These are phyloP conservation scores for Colletotrichum falcatum DNA, from an alignment of 2,329 filamentous ascomycete species.

Conservation along the genomic window DNA sequence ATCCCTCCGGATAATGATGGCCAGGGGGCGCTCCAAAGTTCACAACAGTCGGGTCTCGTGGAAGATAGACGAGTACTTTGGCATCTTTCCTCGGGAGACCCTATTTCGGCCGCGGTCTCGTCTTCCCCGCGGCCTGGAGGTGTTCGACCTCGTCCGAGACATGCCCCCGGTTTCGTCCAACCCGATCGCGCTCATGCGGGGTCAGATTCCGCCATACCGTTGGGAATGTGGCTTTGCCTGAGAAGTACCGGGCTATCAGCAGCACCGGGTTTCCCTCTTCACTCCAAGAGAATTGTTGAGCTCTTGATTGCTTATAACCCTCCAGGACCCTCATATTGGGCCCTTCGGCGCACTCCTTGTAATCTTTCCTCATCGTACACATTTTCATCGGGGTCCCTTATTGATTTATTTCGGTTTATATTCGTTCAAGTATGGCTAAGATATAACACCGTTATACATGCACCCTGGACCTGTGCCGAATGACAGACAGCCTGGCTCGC, in stretches of 20 bases:
- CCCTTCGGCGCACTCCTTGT: not conserved
- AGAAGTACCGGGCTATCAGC: conserved; percentile 12
- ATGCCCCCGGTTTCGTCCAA: not conserved
- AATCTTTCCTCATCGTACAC: not conserved
- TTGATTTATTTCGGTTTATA: not conserved
- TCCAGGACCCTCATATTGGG: no score
- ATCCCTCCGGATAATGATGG: not conserved
- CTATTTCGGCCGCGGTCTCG: not conserved
- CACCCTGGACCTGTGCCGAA: conserved; percentile 35
- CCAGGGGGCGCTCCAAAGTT: conserved; percentile 15
- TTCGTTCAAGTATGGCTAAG: conserved; percentile 14
- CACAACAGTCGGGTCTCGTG: conserved; percentile 26
- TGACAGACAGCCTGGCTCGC: conserved; percentile 24
- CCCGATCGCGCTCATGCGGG: not conserved
- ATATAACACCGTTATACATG: conserved; percentile 30
- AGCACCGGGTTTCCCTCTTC: not conserved
- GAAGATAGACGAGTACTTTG: conserved; percentile 13
- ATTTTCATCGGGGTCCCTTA: not conserved
- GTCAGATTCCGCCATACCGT: not conserved
- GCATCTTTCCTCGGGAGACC: not conserved
- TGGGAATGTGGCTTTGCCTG: not conserved
- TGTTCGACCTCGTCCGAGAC: no score
- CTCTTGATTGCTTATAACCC: not conserved
- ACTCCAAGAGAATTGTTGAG: conserved; percentile 23
- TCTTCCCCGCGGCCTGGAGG: not conserved